Base-by-base conservation (phyloP, 1,284 basidiomycete genomes). In the Tylopilus sp. region DNA sequence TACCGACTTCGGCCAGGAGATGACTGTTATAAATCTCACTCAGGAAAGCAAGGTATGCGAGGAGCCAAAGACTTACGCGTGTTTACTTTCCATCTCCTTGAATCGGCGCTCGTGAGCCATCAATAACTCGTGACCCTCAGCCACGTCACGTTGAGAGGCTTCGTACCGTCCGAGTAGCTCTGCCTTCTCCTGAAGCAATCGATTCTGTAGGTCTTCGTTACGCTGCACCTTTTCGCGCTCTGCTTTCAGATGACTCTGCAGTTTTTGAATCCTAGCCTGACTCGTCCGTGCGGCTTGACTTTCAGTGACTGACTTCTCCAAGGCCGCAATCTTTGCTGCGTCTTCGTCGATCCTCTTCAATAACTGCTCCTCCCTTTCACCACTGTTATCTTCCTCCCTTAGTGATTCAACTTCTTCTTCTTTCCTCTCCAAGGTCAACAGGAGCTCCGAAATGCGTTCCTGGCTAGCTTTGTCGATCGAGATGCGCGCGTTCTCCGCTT, bases 301-400 rank as follows among this genome's bases (percentile, higher is more conserved):
- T 29, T 73, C 71, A 28, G 67, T 57, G 7, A 76, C 57, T 57
- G 77, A 62, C 41, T 61, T 64, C 58, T 83, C 77, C 44, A 85
- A 58, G 3, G 78, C 72, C 6, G 63, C 59, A 26, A 84, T 81
- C 64, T 78, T 83, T 1, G 76, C 78, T 37, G 79, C 78, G 50
- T 86, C 84, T 59, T 82, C 81, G 39, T 86, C 84, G 30, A 86
- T 80, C 53, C 83, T 71, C 57, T 71, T 69, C 55, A 83, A 53
- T 31, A 84, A 57, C 52, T 81, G 79, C 30, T 75, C 73, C 59
- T 86, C 83, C 42, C 74, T 56, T 55, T 73, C 64, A 35, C 76
- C 67, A 15, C 63, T 61, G 25, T 64, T 51, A 34, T 65, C 66
- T 49, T 70, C 66, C 34, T 63, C 69, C 55, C 60, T 71, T 35